A percentile compares a stretch with the other conserved stretches of the same genome.
phyloP scores from a whole-genome alignment of 2,329 filamentous ascomycete species.

The Neofusicoccum cordaticola region DNA sequence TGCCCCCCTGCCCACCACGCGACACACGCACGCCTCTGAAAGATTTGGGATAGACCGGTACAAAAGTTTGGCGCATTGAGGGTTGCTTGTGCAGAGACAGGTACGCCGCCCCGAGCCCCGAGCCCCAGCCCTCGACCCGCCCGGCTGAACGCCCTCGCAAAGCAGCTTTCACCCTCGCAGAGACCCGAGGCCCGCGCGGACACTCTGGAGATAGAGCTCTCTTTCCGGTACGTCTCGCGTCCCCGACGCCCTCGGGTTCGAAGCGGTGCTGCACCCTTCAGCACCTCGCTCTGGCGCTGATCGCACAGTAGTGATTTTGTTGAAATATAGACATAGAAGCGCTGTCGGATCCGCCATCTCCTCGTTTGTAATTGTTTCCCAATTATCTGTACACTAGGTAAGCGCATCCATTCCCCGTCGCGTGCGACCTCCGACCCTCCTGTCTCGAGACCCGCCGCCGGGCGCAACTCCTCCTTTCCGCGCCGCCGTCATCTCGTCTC shows the following conservation, averaged over 20 bases:
- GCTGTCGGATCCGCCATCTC: constrained; percentile 9
- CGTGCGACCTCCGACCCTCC: not conserved
- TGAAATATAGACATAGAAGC: constrained; percentile 16
- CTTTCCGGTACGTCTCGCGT: constrained; percentile 10
- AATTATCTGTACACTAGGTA: constrained; percentile 16
- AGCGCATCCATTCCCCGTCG: not conserved
- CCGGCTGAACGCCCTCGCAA: constrained; percentile 4
- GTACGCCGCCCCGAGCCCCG: not conserved
- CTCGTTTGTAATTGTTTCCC: constrained; percentile 12
- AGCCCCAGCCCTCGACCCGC: not conserved
- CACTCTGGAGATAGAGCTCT: constrained; percentile 14
- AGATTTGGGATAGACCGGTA: constrained; percentile 44
- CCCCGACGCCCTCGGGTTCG: not conserved
- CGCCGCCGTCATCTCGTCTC: not conserved
- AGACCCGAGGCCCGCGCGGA: constrained; percentile 4
- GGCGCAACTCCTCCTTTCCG: not conserved
- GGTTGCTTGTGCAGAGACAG: constrained; percentile 13
- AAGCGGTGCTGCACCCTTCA: constrained; percentile 15
- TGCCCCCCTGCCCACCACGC: constrained; percentile 3
- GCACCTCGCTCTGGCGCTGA: constrained; percentile 17
- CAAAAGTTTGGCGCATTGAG: constrained; percentile 37
- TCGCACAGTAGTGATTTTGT: constrained; percentile 18
- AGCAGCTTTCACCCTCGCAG: constrained; percentile 11
- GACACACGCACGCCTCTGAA: constrained; percentile 20
- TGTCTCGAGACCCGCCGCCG: not conserved